Evolutionary conservation across 345 rosid species (phyloP).

Genomic region (Hibiscus mutabilis): DNA sequence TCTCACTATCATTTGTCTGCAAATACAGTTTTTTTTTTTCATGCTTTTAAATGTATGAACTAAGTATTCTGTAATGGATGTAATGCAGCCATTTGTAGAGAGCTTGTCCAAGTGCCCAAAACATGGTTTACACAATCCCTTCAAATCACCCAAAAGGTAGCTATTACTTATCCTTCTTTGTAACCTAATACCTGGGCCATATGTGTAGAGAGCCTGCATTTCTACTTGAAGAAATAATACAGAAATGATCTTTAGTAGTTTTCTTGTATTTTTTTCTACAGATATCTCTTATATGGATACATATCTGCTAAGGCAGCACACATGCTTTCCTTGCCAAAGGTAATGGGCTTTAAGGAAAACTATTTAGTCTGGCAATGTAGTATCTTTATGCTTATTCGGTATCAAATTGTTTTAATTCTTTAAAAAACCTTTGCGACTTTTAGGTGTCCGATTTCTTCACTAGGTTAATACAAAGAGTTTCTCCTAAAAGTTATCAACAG

Average conservation of each 20-base stretch:
- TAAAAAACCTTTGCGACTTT: constrained; percentile 6
- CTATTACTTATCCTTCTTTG: constrained; percentile 9
- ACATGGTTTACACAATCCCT: constrained; percentile 97
- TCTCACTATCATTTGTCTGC: background rate
- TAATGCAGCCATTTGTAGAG: constrained; percentile 80
- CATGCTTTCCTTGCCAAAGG: constrained; percentile 87
- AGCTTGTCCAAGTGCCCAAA: constrained; percentile 91
- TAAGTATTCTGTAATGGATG: constrained; percentile 13
- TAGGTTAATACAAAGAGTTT: constrained; percentile 83
- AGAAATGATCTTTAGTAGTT: background rate
- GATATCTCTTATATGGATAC: constrained; percentile 90
- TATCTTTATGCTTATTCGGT: background rate
- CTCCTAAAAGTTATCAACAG: constrained; percentile 96
- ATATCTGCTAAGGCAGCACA: constrained; percentile 77
- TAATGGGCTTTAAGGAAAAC: constrained; percentile 18
- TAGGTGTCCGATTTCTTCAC: constrained; percentile 86
- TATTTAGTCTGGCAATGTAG: background rate
- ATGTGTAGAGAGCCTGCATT: background rate
- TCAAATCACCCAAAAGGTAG: constrained; percentile 92
- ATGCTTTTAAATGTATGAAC: background rate
- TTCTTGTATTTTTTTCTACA: constrained; percentile 15
- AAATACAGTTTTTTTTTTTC: background rate
- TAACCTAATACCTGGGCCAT: background rate
- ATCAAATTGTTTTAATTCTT: background rate
- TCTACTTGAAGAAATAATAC: background rate